Base-by-base conservation (phyloP, 352 stramenopile genomes). In the Globisporangium perplexum region DNA sequence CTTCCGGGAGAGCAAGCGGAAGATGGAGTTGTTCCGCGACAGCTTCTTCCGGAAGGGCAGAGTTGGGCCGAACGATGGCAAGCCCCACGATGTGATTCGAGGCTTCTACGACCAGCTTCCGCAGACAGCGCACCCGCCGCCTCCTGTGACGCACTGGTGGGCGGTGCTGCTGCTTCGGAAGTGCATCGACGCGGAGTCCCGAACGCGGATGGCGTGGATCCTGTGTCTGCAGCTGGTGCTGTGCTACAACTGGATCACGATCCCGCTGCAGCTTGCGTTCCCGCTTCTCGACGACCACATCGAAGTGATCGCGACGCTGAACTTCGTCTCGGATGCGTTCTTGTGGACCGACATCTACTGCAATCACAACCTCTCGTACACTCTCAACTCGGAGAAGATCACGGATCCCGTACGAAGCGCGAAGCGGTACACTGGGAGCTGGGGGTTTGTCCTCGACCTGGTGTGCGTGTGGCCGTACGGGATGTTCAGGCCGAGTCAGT, bases 101-200 rank as follows among this genome's bases (percentile, higher is more conserved):
- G 71, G 75, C 2, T 86, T 79, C 28, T 85, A 85, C 22, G 66
- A 86, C 14, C 65, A 74, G 26, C 66, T 81, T 14, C 47, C 70
- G 7, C 69, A 65, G 28, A 57, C 69, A 6, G 54, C 60, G 3
- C 50, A 55, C 1, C 60, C 62, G 2, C 42, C 60, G 33, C 41
- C 42, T 3, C 50, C 47, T 0, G 48, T 23, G 3, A 55, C 51
- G 4, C 58, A 55, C 22, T 77, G 71, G 74, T 86, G 71, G 72
- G 57, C 50, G 7, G 47, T 26, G 2, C 10, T 85, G 0, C 49
- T 86, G 7, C 52, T 73, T 28, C 47, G 42, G 3, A 50, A 46
- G 26, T 79, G 73, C 22, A 57, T 83, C 15, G 62, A 77, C 52
- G 53, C 63, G 0, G 74, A 84, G 44, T 74, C 71, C 0, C 66